Evolutionary conservation across 129 eudicot species (phyloP), one percentile per base, ranked within the genome.

Genomic region (Oenanthe sinensis): DNA sequence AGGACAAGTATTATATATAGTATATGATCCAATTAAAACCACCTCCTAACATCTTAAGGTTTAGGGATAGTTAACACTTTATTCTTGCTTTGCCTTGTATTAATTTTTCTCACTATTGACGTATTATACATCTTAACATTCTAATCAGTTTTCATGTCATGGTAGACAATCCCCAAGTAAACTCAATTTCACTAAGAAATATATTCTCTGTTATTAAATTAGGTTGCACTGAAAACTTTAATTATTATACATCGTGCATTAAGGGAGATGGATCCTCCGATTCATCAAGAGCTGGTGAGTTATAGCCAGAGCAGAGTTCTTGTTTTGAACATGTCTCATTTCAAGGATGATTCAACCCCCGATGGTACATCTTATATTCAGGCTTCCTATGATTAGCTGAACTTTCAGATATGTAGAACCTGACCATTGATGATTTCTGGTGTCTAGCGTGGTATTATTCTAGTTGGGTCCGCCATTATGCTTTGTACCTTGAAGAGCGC

Each of bases 201-300:
- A 6, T 17, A 4, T 50, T 22, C 19, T 52, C 47, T 49, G 30
- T 81, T 42, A 11, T 77, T 74, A 54, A n/a, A 77, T 44, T 87
- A 92, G 97, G 97, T 92, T 74, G 97, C 97, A 58, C 77, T 92
- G 76, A 92, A 92, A 79, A 86, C 87, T 75, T 84, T 92, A 78
- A 82, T 92, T 74, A 86, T 92, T 42, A 87, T 92, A 78, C 97
- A 92, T 86, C 92, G 97, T 47, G 89, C 92, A 76, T 75, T 89
- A 45, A 90, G 95, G 80, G 97, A 92, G 80, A 86, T 86, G 79
- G 96, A 82, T 79, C 91, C 87, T 42, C 81, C 92, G 24, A 82
- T 92, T 77, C 87, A 84, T 22, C 88, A 86, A 80, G 97, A 92
- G 80, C 87, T 92, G 45, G 81, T 85, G 33, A 72, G 77, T 77